Evolutionary conservation across 345 rosid genomes (phyloP).

Genomic region (Populus tremula): DNA sequence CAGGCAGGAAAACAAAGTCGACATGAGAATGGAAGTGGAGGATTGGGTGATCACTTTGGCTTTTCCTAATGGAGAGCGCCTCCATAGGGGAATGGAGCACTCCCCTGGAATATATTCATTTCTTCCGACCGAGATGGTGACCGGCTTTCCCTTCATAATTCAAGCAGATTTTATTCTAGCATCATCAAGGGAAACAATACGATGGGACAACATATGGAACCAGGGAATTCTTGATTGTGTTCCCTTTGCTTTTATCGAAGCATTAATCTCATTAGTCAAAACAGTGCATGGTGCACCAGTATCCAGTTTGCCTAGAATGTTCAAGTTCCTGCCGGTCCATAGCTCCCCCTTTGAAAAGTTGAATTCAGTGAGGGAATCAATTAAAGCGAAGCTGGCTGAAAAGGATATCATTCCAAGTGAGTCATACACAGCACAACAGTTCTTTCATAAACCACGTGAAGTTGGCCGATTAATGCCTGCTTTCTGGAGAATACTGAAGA

Average conservation of each 20-base stretch:
- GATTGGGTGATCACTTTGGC: conserved; percentile 76
- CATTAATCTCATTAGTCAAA: too few relatives aligned
- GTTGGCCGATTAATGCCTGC: conserved; percentile 55
- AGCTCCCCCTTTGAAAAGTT: conserved; percentile 32
- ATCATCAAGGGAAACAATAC: conserved; percentile 71
- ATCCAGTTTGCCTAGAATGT: too few relatives aligned
- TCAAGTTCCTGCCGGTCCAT: conserved; percentile 57
- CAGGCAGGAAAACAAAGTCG: conserved; percentile 46
- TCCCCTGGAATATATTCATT: conserved; percentile 70
- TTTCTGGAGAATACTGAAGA: conserved; percentile 55
- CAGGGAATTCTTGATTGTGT: conserved; percentile 47
- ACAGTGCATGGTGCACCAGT: too few relatives aligned
- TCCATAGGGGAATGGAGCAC: conserved; percentile 34
- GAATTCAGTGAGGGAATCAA: conserved; percentile 42
- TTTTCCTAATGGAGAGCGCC: conserved; percentile 60
- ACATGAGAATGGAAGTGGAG: conserved; percentile 62
- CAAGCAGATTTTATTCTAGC: conserved; percentile 68
- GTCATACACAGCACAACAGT: conserved; percentile 46
- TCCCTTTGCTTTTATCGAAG: too few relatives aligned
- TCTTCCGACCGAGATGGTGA: conserved; percentile 78
- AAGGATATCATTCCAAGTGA: conserved; percentile 58
- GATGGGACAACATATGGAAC: conserved; percentile 64
- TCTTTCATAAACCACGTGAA: conserved; percentile 55
- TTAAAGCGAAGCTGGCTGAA: conserved; percentile 33
- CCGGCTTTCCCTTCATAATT: conserved; percentile 60